Evolutionary conservation across 176 grass and related monocot genomes (phyloP).

Genomic region (Olyra latifolia): DNA sequence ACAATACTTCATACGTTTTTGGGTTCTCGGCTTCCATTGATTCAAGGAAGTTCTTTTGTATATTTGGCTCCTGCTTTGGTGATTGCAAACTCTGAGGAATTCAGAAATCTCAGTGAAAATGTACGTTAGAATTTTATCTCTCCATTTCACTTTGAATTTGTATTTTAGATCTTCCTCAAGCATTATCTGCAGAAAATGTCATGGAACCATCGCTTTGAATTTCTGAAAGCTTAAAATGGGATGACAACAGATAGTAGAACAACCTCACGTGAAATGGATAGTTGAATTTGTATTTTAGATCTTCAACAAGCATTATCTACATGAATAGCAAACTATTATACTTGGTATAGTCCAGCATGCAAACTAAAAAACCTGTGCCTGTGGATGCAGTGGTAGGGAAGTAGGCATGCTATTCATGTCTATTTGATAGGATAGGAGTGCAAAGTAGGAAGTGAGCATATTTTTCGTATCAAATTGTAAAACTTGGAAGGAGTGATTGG

Average conservation of each 20-base stretch:
- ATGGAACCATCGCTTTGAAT: background rate
- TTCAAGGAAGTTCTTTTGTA: slow-evolving; percentile 98
- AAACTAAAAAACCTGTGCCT: background rate
- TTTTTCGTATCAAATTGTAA: background rate
- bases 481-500: background rate
- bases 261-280: no score
- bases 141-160: slow-evolving; percentile 15
- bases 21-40: slow-evolving; percentile 87
- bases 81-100: slow-evolving; percentile 93
- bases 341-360: background rate
- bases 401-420: background rate
- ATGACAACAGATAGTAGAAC: background rate
- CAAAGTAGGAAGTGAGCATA: background rate
- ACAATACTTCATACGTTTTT: slow-evolving; percentile 93
- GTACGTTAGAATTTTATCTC: slow-evolving; percentile 49
- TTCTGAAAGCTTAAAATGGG: slow-evolving; percentile 11
- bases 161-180: background rate
- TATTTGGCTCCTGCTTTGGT: slow-evolving; percentile 96
- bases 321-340: background rate
- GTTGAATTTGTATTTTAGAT: no score
- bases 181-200: slow-evolving; percentile 9
- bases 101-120: slow-evolving; percentile 95
- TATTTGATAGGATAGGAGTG: background rate
- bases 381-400: slow-evolving; percentile 3
- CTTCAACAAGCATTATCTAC: no score